Base-by-base conservation (phyloP, 345 rosid species). In the Eucalyptus urophylla region DNA sequence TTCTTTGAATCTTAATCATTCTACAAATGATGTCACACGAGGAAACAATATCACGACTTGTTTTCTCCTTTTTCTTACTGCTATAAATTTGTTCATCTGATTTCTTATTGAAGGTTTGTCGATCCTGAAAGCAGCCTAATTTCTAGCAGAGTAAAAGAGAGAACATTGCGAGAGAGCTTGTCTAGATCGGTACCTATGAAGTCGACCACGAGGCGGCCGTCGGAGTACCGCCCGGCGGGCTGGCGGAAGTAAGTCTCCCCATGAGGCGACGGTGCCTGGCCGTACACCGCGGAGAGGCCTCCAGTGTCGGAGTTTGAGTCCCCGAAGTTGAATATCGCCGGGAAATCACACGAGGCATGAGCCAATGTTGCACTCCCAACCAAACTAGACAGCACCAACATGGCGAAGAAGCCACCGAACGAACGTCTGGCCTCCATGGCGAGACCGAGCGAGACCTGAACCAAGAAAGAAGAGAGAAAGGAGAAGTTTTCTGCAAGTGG, bases 221-320 rank as follows among this genome's bases (percentile, higher is more conserved):
- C 99, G 19, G 93, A 91, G 92, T 94, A 96, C 27, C 99, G 94
- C 14, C 99, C 98, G 4, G 97, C 95, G 3, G 99, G 99, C 45
- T 88, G 86, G 87, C 93, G 96, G 91, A 96, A 96, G 92, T 87
- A 96, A 47, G 99, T 91, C 92, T 91, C 88, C 8, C 99, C 99
- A 11, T 94, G 91, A 56, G 98, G 99, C 7, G 95, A 92, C 56
- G 88, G 93, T 11, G 97, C 97, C 86, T 95, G 99, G 29, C 99
- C 99, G 40, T 95, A 97, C 27, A 92, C 96, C 0, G 99, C 97
- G 0, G 99, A 97, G 89, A 96, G 92, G 88, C 99, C 97, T 5
- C 99, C 99, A 43, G 98, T 97, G 89, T 96, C 99, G 45, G 99
- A 97, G 89, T 97, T 97, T 1, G 99, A 97, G 93, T 97, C 99